Evolutionary conservation across 306 rosid genomes (phyloP), one percentile per base, ranked within the genome.

Genomic region (Lagenaria siceraria): DNA sequence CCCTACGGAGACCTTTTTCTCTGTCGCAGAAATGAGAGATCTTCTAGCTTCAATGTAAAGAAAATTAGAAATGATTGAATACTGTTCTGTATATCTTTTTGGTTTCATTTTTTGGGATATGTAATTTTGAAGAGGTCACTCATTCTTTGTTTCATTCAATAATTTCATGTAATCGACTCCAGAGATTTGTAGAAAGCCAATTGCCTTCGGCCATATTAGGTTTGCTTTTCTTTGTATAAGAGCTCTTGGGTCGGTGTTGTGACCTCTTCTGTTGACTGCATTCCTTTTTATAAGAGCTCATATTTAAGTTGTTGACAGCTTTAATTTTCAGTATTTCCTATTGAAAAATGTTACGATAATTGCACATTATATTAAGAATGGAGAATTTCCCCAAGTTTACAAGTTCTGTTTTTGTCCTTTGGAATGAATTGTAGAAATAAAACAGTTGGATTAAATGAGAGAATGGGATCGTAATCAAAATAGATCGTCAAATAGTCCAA

Each of bases 1-100:
- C 90, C 99, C 97, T 10, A 43, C 87, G 1, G 97, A 95, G 86
- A 78, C 58, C 10, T 78, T 95, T 68, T 92, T 83, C 52, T 66
- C 93, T 19, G 93, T 86, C 10, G 33, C 61, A 48, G 97, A 92
- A 79, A 85, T 92, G 92, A 86, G 87, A 84, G 92, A 88, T 3
- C 88, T 90, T 74, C 62, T 95, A 85, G 90, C 87, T 52, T 69
- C 88, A 80, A 83, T 90, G 95, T 92, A 86, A 86, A 38, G 25
- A 70, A 52, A 62, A 7, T 15, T 1, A 17, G 31, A 63, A 29
- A 22, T 4, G 55, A 40, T 35, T 2, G 21, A 19, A 22, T 14
- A 7, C 62, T 61, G 4, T 64, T 52, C 43, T 83, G 42, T 82
- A 36, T 52, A 42, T 70, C 56, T 78, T 70, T 59, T 56, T 75